Base-by-base conservation (phyloP, 2,329 filamentous ascomycete genomes). In the Eutypa lata region DNA sequence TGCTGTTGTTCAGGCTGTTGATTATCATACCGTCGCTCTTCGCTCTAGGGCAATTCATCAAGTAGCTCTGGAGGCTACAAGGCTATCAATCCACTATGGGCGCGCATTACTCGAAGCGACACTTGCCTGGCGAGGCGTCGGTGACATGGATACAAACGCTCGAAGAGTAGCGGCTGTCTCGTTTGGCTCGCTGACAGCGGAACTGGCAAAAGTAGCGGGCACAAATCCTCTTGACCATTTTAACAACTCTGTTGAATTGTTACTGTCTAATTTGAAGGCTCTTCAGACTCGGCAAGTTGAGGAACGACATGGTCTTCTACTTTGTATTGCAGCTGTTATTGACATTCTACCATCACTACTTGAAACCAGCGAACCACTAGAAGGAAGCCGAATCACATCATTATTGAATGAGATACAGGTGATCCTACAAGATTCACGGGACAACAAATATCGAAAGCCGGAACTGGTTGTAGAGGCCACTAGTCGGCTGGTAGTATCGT, bases 1-100 rank as follows among this genome's bases (percentile, higher is more conserved):
- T 52, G 73, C 84, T 42, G 79, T 97, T 2, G 91, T 97, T 0
- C 94, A 97, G 66, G 81, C 83, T 2, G 90, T 97, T 1, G 94
- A 99, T 66, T 99, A 97, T 65, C 91, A 96, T 67, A 84, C 90
- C 37, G 91, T 99, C 19, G 93, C 94, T 2, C 80, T 95, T n/a
- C 82, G 93, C 22, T 87, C 89, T 16, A 82, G 90, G 59, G 93
- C 92, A 3, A 87, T 96, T 62, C 80, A 85, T 40, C 83, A 92
- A 46, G 90, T 97, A 11, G 86, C 90, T 0, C 73, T 84, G 13
- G 79, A 80, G 37, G 88, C 88, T 1, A 83, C 89, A 0, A 75
- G 73, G n/a, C 73, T 97, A 5, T 82, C 85, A 28, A 62, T 75
- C 1, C 90, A 89, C 57, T 86, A 86, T 53, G 90, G 90, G 68